Evolutionary conservation across 78 protist species (phyloP).

Genomic region (Dictyostelium citrinum): DNA sequence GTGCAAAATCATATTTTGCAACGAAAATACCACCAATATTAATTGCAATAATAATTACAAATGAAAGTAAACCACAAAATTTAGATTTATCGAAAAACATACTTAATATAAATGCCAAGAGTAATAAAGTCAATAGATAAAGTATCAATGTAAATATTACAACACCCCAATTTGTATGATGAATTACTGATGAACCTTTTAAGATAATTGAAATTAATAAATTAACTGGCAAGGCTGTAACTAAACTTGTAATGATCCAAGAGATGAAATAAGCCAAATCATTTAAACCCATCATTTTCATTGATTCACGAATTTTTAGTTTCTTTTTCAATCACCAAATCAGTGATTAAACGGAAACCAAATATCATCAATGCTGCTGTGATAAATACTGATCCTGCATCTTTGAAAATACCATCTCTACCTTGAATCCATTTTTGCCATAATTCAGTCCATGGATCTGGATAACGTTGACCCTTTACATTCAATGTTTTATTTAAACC

Average conservation of each 20-base stretch:
- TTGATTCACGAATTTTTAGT: conserved; percentile 47
- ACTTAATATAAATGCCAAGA: background rate
- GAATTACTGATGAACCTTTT: background rate
- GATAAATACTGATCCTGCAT: conserved; percentile 39
- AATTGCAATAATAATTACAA: background rate
- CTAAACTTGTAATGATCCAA: conserved; percentile 2
- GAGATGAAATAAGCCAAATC: conserved; percentile 20
- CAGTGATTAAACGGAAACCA: conserved; percentile 27
- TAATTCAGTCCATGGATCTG: conserved; percentile 42
- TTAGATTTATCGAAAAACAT: conserved; percentile 55
- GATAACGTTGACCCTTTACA: background rate
- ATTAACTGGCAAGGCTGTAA: conserved; percentile 2
- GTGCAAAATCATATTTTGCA: conserved; percentile 22
- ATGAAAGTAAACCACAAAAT: conserved; percentile 45
- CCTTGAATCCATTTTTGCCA: conserved; percentile 44
- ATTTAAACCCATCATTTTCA: conserved; percentile 66
- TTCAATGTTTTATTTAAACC: background rate
- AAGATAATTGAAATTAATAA: background rate
- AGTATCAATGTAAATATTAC: conserved; percentile 10
- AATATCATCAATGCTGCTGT: conserved; percentile 61
- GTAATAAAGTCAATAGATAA: conserved; percentile 7
- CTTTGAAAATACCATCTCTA: conserved; percentile 3
- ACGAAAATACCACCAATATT: conserved; percentile 55
- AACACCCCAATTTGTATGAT: conserved; percentile 1
- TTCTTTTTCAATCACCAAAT: conserved; percentile 60